These are phyloP conservation scores for Begonia loranthoides DNA, from an alignment of 306 rosid species.

Conservation along the genomic window DNA sequence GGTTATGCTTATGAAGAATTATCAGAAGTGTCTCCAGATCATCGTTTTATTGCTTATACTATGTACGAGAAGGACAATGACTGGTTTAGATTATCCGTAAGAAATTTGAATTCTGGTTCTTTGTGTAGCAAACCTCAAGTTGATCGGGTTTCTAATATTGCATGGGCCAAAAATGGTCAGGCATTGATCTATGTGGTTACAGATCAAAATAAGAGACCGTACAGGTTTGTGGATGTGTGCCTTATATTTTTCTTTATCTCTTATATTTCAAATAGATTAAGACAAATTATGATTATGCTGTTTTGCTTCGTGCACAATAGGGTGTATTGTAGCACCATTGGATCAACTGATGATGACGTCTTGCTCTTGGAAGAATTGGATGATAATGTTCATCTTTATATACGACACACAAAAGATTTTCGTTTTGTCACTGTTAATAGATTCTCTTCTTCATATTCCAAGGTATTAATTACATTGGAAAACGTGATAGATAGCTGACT, in stretches of 20 bases:
- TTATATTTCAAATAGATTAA: background rate
- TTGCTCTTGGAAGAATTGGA: conserved; percentile 72
- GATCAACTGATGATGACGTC: conserved; percentile 77
- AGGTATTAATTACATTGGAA: conserved; percentile 34
- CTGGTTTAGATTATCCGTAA: conserved; percentile 63
- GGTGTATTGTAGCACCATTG: conserved; percentile 70
- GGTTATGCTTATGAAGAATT: conserved; percentile 91
- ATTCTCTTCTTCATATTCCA: conserved; percentile 53
- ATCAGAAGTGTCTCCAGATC: conserved; percentile 79
- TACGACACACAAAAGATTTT: conserved; percentile 74
- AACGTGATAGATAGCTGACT: background rate
- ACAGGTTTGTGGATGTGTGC: conserved; percentile 30
- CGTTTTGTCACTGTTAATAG: conserved; percentile 57
- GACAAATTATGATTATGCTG: background rate
- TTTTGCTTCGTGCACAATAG: conserved; percentile 18
- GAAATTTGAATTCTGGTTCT: conserved; percentile 88
- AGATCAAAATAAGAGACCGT: conserved; percentile 65
- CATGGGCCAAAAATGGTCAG: conserved; percentile 87
- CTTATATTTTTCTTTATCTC: background rate
- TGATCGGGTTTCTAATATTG: conserved; percentile 65
- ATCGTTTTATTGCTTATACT: conserved; percentile 75
- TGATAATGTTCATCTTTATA: conserved; percentile 41
- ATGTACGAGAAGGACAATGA: conserved; percentile 85
- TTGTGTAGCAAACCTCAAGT: conserved; percentile 83
- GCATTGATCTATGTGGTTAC: conserved; percentile 80